Evolutionary conservation across 306 rosid species (phyloP), one percentile per base, ranked within the genome.

Genomic region (Prinsepia uniflora): DNA sequence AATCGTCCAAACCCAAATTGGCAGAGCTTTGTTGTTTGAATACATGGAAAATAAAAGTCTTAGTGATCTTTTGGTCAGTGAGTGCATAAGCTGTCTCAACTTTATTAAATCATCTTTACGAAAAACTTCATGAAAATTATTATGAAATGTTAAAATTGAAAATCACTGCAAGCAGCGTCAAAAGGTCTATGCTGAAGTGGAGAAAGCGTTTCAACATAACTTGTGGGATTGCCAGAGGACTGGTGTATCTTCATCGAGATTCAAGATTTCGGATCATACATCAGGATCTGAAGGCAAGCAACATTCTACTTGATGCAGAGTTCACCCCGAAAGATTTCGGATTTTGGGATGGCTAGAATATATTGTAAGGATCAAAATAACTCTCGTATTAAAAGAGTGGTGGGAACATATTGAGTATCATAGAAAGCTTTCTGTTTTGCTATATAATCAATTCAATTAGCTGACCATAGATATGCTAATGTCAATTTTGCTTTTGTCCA

Each of bases 271-370:
- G 76, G 85, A 72, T 90, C 61, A 30, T 30, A 30, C 3, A 30
- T 30, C 4, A 3, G 36, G 36, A 30, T 30, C 3, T 30, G 36
- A 90, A 90, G 74, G 88, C 89, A 39, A 86, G 96, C 77, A 90
- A 90, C 10, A 65, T 90, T 75, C 71, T 90, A 19, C 94, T 90
- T 13, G 94, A 90, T 48, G 70, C 57, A 34, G 87, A 87, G 54
- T 73, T 87, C 84, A 83, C 70, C 3, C 96, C 96, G 6, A 90
- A 87, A 87, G 71, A 90, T 90, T 75, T 90, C 94, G 0, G 94
- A 90, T 22, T 90, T 90, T 78, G 96, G 96, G 8, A 86, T 90
- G 90, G 96, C 96, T 4, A 82, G 90, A 73, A 86, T 90, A 44
- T 84, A 87, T 65, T 77, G 80, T 36, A 65, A 64, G 24, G 77